These are phyloP conservation scores for Cinchona pubescens DNA, from an alignment of 257 asterid genomes.

Conservation along the genomic window DNA sequence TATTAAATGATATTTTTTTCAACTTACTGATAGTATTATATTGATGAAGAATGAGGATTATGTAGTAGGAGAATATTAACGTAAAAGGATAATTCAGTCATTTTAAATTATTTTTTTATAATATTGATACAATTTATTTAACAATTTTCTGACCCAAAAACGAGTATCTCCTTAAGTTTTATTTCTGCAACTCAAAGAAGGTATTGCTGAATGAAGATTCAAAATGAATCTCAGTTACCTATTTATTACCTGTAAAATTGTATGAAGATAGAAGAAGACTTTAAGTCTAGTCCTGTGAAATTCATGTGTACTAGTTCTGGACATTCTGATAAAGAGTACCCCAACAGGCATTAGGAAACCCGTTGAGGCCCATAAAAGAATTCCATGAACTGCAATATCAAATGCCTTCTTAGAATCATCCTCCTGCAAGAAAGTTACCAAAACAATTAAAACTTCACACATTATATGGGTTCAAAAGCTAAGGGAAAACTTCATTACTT, in stretches of 20 bases:
- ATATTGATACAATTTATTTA: no score
- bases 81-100: no score
- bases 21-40: no score
- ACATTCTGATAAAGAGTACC: slow-evolving; percentile 57
- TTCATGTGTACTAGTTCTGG: slow-evolving; percentile 39
- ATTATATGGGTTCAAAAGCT: background rate
- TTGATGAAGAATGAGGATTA: no score
- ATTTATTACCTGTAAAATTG: slow-evolving; percentile 52
- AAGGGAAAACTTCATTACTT: no score
- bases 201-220: background rate
- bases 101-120: no score
- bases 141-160: no score
- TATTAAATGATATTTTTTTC: no score
- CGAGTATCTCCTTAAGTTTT: background rate
- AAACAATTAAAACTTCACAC: background rate
- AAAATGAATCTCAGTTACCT: background rate
- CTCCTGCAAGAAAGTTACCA: slow-evolving; percentile 9
- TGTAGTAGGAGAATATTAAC: no score
- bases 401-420: slow-evolving; percentile 33
- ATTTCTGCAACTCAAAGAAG: background rate
- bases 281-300: slow-evolving; percentile 39
- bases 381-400: slow-evolving; percentile 68
- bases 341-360: slow-evolving; percentile 79
- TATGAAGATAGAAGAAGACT: slow-evolving; percentile 59
- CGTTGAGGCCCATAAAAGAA: slow-evolving; percentile 75